phyloP scores from a whole-genome alignment of 2,329 filamentous ascomycete species.

The Clarireedia monteithiana region DNA sequence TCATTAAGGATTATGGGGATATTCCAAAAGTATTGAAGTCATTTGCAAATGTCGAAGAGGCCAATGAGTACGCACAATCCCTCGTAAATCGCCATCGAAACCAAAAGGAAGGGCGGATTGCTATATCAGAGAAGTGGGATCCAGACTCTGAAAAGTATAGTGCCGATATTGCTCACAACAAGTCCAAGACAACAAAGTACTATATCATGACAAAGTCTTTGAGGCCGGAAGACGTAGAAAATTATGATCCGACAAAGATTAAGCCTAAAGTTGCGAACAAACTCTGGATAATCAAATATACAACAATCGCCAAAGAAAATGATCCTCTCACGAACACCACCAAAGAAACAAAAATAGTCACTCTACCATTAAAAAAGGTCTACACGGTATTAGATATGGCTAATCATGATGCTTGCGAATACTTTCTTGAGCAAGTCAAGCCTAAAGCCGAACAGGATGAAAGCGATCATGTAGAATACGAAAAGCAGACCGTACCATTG shows the following conservation, averaged over 20 bases:
- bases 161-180: neutral
- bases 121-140: conserved; percentile 1
- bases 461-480: neutral
- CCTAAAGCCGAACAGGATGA: conserved; percentile 10
- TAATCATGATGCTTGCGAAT: conserved; percentile 15
- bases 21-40: neutral
- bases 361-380: neutral
- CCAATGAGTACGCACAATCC: conserved; percentile 6
- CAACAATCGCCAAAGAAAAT: neutral
- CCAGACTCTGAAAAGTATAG: neutral
- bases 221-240: neutral
- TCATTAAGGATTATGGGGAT: neutral
- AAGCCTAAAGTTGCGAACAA: neutral
- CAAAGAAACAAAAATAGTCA: neutral
- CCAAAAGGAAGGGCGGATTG: neutral
- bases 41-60: conserved; percentile 1
- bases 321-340: neutral
- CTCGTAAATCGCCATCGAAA: neutral
- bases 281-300: neutral
- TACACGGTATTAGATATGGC: conserved; percentile 13
- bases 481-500: neutral
- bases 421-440: conserved; percentile 4
- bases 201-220: neutral
- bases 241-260: neutral
- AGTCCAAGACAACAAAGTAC: neutral